Evolutionary conservation across 371 early-diverging fungal species (phyloP).

Genomic region (Smittium mucronatum): DNA sequence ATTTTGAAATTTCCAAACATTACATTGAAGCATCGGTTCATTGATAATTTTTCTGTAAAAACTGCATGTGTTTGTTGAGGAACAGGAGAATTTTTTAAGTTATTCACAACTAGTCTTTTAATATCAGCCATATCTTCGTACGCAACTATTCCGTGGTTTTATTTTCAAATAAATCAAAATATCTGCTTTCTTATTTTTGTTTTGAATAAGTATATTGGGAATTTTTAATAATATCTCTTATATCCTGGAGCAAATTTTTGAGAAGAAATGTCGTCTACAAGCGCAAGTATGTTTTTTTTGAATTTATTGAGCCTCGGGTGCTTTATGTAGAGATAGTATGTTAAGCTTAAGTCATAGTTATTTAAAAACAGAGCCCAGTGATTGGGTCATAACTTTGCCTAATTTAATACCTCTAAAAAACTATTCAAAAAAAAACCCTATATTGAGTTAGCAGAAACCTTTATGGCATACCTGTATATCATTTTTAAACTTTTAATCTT

Average conservation of each 20-base stretch:
- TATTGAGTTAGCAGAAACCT: background rate
- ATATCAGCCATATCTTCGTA: background rate
- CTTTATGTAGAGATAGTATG: background rate
- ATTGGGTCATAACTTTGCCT: background rate
- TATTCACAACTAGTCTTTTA: background rate
- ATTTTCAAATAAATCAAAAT: background rate
- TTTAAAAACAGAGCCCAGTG: background rate
- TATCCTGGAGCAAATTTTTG: background rate
- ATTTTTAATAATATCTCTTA: background rate
- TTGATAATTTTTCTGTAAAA: background rate
- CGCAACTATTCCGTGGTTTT: background rate
- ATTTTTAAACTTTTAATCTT: background rate
- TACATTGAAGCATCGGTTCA: background rate
- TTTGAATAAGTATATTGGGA: background rate
- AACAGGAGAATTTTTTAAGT: background rate
- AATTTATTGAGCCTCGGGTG: background rate
- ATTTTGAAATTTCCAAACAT: background rate
- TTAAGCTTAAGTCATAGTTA: background rate
- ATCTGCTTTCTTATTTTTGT: background rate
- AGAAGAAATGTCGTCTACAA: background rate
- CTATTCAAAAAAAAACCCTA: background rate
- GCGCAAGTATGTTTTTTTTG: constrained; percentile 1
- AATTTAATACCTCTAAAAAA: background rate
- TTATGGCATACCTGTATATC: background rate
- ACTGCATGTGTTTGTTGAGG: background rate